phyloP scores from a whole-genome alignment of 306 rosid species.

The Medicago ruthenica region DNA sequence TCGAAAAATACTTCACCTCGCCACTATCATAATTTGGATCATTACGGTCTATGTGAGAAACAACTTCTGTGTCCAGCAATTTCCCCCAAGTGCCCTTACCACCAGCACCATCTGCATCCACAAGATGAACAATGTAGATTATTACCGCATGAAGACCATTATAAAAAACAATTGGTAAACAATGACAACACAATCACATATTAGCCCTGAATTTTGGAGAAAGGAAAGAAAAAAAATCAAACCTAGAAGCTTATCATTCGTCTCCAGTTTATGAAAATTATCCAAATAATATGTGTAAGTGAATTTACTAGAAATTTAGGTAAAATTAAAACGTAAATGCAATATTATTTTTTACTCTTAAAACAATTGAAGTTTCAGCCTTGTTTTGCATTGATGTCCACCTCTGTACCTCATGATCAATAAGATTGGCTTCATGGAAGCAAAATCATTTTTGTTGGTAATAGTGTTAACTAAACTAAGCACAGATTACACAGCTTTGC shows the following conservation, averaged over 20 bases:
- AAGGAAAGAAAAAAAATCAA: slow-evolving; percentile 2
- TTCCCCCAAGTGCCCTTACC: slow-evolving; percentile 61
- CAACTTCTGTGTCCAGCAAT: slow-evolving; percentile 51
- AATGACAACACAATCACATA: slow-evolving; percentile 12
- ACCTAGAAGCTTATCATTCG: neutral
- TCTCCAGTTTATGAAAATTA: neutral
- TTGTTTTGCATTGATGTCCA: neutral
- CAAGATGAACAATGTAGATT: neutral
- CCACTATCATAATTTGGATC: slow-evolving; percentile 59
- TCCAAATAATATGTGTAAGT: neutral
- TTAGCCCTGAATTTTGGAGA: neutral
- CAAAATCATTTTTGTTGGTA: neutral
- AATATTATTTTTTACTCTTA: neutral
- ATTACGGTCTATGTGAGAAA: slow-evolving; percentile 47
- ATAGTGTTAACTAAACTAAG: neutral
- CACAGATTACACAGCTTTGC: neutral
- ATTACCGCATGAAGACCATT: neutral
- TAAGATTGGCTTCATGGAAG: neutral
- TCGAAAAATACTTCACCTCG: slow-evolving; percentile 39
- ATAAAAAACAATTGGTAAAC: neutral
- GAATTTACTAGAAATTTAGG: neutral
- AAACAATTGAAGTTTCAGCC: neutral
- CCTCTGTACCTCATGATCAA: neutral
- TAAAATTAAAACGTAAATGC: slow-evolving; percentile 7
- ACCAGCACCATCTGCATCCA: slow-evolving; percentile 56